phyloP scores from a whole-genome alignment of 1,284 basidiomycete genomes.

The Leccinum holopus region DNA sequence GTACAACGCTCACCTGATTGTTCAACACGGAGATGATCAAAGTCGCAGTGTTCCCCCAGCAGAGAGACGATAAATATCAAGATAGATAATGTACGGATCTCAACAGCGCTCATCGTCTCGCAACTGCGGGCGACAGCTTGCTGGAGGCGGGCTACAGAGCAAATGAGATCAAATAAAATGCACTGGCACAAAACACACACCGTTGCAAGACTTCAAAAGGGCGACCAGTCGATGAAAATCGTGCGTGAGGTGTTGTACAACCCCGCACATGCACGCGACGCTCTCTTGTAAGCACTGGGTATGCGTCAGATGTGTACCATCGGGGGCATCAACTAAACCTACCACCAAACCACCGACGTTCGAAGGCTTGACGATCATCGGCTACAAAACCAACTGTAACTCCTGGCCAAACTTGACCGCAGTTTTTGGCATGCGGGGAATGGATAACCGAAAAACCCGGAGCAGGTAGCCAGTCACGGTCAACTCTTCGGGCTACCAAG shows the following conservation, averaged over 20 bases:
- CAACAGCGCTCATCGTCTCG: slow-evolving; percentile 34
- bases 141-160: slow-evolving; percentile 51
- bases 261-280: slow-evolving; percentile 87
- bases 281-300: slow-evolving; percentile 80
- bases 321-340: slow-evolving; percentile 19
- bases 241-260: slow-evolving; percentile 83
- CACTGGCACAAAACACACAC: slow-evolving; percentile 41
- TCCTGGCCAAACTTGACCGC: slow-evolving; percentile 84
- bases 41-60: slow-evolving; percentile 85
- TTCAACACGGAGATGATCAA: slow-evolving; percentile 71
- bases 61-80: slow-evolving; percentile 82
- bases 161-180: slow-evolving; percentile 5
- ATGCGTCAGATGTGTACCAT: slow-evolving; percentile 3
- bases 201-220: slow-evolving; percentile 79
- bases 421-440: slow-evolving; percentile 87
- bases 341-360: slow-evolving; percentile 64
- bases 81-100: slow-evolving; percentile 51
- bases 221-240: slow-evolving; percentile 77
- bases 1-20: slow-evolving; percentile 46
- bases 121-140: slow-evolving; percentile 45
- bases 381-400: slow-evolving; percentile 76
- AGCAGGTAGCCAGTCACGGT: slow-evolving; percentile 80
- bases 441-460: slow-evolving; percentile 81
- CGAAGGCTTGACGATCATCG: slow-evolving; percentile 84
- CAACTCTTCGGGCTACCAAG: slow-evolving; percentile 73